A percentile compares a stretch with the other conserved stretches of the same genome.
These are phyloP conservation scores for Zygosaccharomyces siamensis DNA, from an alignment of 805 yeast genomes.

Conservation along the genomic window DNA sequence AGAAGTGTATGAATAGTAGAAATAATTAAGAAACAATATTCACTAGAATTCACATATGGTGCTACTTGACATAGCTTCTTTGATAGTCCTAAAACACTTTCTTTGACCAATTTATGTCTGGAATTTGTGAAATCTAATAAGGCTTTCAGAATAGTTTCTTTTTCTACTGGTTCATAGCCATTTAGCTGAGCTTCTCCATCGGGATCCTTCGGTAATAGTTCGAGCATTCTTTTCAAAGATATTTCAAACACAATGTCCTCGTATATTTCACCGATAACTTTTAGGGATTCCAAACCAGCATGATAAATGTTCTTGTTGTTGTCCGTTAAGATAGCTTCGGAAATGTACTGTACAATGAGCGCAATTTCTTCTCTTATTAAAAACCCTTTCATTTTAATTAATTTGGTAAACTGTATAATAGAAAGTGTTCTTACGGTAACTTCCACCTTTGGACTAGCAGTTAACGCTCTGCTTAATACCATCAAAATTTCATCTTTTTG, in stretches of 20 bases:
- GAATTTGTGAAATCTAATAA: conserved; percentile 35
- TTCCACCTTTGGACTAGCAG: conserved; percentile 62
- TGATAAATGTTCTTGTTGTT: conserved; percentile 47
- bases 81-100: conserved; percentile 25
- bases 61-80: conserved; percentile 17
- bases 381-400: conserved; percentile 47
- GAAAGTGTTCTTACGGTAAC: conserved; percentile 65
- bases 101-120: conserved; percentile 28
- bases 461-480: conserved; percentile 62
- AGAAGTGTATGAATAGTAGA: conserved; percentile 28
- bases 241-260: conserved; percentile 44
- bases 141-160: conserved; percentile 35
- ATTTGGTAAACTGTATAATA: conserved; percentile 55
- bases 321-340: conserved; percentile 54
- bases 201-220: conserved; percentile 46
- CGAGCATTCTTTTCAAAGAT: conserved; percentile 48
- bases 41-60: conserved; percentile 10
- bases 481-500: conserved; percentile 66
- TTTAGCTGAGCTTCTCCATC: conserved; percentile 27
- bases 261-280: conserved; percentile 34
- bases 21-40: conserved; percentile 27
- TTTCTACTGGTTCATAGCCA: conserved; percentile 26
- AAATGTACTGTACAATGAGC: conserved; percentile 58
- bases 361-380: conserved; percentile 52
- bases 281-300: conserved; percentile 53